phyloP scores from a whole-genome alignment of 2,329 filamentous ascomycete species.

The Salinomyces thailandicus region DNA sequence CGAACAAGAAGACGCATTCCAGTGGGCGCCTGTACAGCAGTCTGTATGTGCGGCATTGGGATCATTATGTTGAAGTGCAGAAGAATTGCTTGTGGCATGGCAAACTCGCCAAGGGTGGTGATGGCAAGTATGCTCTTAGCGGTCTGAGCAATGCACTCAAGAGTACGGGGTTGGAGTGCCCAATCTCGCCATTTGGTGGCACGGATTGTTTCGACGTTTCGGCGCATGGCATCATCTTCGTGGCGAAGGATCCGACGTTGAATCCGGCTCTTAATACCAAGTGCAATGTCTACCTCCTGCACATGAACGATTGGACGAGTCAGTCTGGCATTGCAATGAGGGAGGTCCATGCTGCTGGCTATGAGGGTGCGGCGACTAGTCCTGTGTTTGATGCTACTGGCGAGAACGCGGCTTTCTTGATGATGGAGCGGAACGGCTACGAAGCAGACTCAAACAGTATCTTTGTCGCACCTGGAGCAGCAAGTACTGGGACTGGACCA shows the following conservation, averaged over 20 bases:
- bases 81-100: slow-evolving; percentile 42
- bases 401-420: slow-evolving; percentile 60
- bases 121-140: slow-evolving; percentile 30
- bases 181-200: slow-evolving; percentile 69
- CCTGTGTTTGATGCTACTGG: slow-evolving; percentile 69
- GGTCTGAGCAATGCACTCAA: slow-evolving; percentile 55
- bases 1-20: slow-evolving; percentile 27
- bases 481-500: not conserved
- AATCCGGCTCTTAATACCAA: slow-evolving; percentile 69
- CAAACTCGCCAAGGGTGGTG: slow-evolving; percentile 27
- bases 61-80: slow-evolving; percentile 40
- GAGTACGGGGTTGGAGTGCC: slow-evolving; percentile 50
- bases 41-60: slow-evolving; percentile 45
- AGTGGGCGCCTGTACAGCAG: slow-evolving; percentile 41
- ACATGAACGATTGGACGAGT: slow-evolving; percentile 51
- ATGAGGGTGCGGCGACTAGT: slow-evolving; percentile 51
- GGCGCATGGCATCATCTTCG: slow-evolving; percentile 55
- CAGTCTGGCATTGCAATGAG: slow-evolving; percentile 40
- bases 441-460: slow-evolving; percentile 69
- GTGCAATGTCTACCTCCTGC: slow-evolving; percentile 66
- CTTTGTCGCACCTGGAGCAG: slow-evolving; percentile 35
- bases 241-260: slow-evolving; percentile 62
- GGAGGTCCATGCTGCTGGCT: slow-evolving; percentile 48
- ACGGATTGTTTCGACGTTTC: slow-evolving; percentile 70
- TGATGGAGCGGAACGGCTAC: slow-evolving; percentile 67